Conservation (phyloP, 1,139 yeast species). For the Kazachstania sp. region DNA sequence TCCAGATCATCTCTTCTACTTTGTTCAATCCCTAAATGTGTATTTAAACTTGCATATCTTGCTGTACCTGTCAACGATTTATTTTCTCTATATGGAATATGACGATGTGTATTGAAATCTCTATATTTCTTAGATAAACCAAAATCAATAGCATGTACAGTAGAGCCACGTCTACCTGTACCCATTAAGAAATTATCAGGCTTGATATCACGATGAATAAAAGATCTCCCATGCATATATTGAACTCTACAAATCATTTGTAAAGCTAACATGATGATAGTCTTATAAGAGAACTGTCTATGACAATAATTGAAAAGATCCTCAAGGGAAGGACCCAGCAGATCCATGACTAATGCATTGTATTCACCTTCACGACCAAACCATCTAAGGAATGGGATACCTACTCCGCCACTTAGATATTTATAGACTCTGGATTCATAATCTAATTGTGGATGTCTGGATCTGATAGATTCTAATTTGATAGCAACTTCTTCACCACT, state of each 20-base stretch:
- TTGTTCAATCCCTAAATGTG: slow-evolving; percentile 95
- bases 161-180: slow-evolving; percentile 85
- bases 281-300: slow-evolving; percentile 85
- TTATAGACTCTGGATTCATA: slow-evolving; percentile 94
- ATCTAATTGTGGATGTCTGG: slow-evolving; percentile 94
- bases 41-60: slow-evolving; percentile 90
- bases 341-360: slow-evolving; percentile 93
- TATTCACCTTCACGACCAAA: slow-evolving; percentile 95
- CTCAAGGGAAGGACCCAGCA: slow-evolving; percentile 90
- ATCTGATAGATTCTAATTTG: slow-evolving; percentile 80
- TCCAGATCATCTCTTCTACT: slow-evolving; percentile 95
- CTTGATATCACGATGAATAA: slow-evolving; percentile 74
- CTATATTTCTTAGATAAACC: slow-evolving; percentile 93
- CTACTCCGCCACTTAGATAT: slow-evolving; percentile 93
- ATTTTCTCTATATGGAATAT: slow-evolving; percentile 92
- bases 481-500: slow-evolving; percentile 98
- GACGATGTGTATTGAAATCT: slow-evolving; percentile 89
- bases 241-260: slow-evolving; percentile 92
- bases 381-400: slow-evolving; percentile 96
- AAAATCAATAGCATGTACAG: slow-evolving; percentile 93
- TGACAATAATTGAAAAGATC: slow-evolving; percentile 94
- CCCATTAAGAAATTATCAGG: slow-evolving; percentile 73
- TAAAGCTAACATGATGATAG: slow-evolving; percentile 86
- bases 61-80: slow-evolving; percentile 97
- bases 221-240: slow-evolving; percentile 90